Percentiles rank a stretch among this genome's conserved stretches.
These are phyloP conservation scores for Acer yangbiense DNA, from an alignment of 345 rosid species.

Conservation along the genomic window DNA sequence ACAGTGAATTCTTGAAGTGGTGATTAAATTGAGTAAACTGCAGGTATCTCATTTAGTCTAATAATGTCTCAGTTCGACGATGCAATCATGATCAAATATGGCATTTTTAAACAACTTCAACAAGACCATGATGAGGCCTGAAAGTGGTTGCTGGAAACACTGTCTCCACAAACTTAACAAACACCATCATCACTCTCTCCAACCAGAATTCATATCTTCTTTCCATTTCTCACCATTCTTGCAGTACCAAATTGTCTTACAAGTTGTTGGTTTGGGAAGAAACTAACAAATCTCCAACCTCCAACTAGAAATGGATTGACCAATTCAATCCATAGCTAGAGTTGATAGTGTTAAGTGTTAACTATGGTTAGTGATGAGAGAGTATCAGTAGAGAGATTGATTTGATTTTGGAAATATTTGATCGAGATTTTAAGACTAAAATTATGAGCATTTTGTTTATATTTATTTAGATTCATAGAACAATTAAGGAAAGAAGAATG, in stretches of 20 bases:
- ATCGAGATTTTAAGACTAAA: neutral
- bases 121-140: neutral
- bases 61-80: too few relatives aligned
- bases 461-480: too few relatives aligned
- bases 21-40: too few relatives aligned
- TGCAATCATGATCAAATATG: neutral
- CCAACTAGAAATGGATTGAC: neutral
- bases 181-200: neutral
- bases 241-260: too few relatives aligned
- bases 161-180: neutral
- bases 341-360: neutral
- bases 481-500: too few relatives aligned
- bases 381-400: neutral
- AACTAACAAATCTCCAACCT: neutral
- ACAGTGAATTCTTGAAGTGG: too few relatives aligned
- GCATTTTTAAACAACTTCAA: neutral
- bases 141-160: neutral
- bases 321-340: neutral
- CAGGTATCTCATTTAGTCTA: too few relatives aligned
- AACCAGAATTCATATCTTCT: neutral
- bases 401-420: too few relatives aligned
- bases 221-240: neutral
- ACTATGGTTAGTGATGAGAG: neutral
- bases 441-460: neutral
- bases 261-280: neutral